Conservation (phyloP, 2,329 filamentous ascomycete genomes). For the Amauroascus verrucosus region DNA sequence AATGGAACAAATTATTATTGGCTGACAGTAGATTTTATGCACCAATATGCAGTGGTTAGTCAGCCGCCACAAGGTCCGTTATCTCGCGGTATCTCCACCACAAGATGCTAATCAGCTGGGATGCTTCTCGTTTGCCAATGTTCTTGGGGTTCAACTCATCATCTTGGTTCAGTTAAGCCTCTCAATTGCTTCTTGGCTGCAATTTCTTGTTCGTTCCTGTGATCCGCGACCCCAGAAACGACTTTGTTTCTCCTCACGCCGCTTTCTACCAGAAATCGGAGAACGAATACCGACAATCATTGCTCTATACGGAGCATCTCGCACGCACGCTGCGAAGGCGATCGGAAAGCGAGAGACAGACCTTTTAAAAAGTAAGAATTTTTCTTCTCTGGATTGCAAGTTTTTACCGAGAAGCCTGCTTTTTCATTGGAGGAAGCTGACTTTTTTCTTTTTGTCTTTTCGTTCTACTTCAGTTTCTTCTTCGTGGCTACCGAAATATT, state of each 20-base stretch:
- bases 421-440: not conserved
- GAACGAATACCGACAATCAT: not conserved
- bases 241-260: not conserved
- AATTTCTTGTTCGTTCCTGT: constrained; percentile 5
- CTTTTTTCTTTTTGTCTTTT: no score
- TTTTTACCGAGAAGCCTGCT: not conserved
- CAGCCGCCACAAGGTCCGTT: not conserved
- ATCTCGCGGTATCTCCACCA: not conserved
- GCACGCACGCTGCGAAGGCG: not conserved
- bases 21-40: not conserved
- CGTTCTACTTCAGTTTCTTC: no score
- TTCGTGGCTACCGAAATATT: not conserved
- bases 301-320: not conserved
- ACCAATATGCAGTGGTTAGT: not conserved
- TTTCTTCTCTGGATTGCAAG: not conserved
- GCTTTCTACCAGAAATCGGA: not conserved
- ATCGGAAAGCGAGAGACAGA: not conserved
- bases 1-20: not conserved
- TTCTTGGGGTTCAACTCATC: not conserved
- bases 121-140: not conserved
- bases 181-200: constrained; percentile 1
- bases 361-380: not conserved
- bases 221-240: not conserved
- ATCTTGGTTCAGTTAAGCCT: constrained; percentile 5
- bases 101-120: not conserved